Evolutionary conservation across 768 basidiomycete species (phyloP).

Genomic region (Trametes sanguinea): DNA sequence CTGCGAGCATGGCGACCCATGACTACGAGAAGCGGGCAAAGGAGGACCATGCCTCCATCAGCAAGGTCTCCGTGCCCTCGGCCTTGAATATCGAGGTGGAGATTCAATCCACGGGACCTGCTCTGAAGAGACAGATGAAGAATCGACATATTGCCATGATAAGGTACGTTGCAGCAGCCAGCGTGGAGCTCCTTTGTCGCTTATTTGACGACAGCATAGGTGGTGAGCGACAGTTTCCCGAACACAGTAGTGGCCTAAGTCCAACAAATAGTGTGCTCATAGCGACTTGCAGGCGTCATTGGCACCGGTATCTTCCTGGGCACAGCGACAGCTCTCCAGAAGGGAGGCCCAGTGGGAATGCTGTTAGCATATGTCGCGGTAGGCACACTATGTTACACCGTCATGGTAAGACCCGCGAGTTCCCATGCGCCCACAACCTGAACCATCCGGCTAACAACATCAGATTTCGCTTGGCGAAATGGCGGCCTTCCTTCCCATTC

Average conservation of each 20-base stretch:
- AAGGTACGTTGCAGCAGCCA: conserved; percentile 14
- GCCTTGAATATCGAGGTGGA: conserved; percentile 10
- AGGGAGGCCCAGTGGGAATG: conserved; percentile 51
- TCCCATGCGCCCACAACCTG: not conserved
- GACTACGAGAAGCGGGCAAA: conserved; percentile 6
- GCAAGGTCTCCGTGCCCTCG: not conserved
- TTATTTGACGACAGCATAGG: conserved; percentile 24
- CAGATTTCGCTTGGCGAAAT: conserved; percentile 45
- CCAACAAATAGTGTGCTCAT: not conserved
- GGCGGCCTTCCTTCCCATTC: conserved; percentile 46
- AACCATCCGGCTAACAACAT: not conserved
- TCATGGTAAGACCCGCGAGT: conserved; percentile 36
- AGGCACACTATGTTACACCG: conserved; percentile 39
- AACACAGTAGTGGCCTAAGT: too few relatives aligned
- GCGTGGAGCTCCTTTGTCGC: not conserved
- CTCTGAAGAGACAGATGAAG: conserved; percentile 33
- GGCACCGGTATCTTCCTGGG: conserved; percentile 62
- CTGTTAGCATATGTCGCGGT: conserved; percentile 44
- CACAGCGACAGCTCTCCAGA: conserved; percentile 44
- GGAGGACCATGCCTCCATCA: not conserved
- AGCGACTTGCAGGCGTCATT: conserved; percentile 34
- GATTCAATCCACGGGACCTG: not conserved
- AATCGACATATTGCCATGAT: conserved; percentile 38
- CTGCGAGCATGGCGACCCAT: not conserved
- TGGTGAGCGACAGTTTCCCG: conserved; percentile 8